Base-by-base conservation (phyloP, 176 grass and related monocot genomes). In the Leersia perrieri region DNA sequence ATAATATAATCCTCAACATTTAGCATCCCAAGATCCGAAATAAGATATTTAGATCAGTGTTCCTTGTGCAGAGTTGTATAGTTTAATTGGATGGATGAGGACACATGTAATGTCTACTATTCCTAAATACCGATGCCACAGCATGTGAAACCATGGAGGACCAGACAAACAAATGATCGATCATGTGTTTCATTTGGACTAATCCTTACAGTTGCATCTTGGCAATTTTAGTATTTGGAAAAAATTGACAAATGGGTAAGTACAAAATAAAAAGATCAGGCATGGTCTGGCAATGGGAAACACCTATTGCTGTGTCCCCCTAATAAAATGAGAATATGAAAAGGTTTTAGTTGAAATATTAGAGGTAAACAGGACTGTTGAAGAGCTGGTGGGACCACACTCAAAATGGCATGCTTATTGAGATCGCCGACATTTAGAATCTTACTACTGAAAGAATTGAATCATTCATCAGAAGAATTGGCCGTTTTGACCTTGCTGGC, bases 11-110 rank as follows among this genome's bases (percentile, higher is more conserved):
- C 13, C 74, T 68, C 66, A 71, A 82, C 20, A 74, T 20, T 40
- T 60, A 77, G 68, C 39, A 80, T 80, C 51, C 78, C n/a, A 74
- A 44, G 23, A 82, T 82, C 57, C 40, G 7, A n/a, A 44, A 45
- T 30, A 75, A 58, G 45, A 87, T 47, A 74, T 44, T 78, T 60
- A 28, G n/a, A 51, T 69, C n/a, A 58, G 14, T 7, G 4, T 35
- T 44, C 55, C 20, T 10, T 57, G 16, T 73, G 68, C 60, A 64
- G 66, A 64, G 66, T 47, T 73, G 16, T 42, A 63, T 44, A 3
- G 15, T 86, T 84, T 13, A 9, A 82, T 33, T 49, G 72, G 38
- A 82, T 60, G n/a, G 38, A 65, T 13, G 27, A 60, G 15, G 7
- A n/a, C n/a, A 71, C 36, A 84, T 5, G 1, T 70, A 35, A 29